A percentile compares a stretch with the other conserved stretches of the same genome.
phyloP scores from a whole-genome alignment of 2,329 filamentous ascomycete genomes.

The Magnaporthiopsis incrustans region DNA sequence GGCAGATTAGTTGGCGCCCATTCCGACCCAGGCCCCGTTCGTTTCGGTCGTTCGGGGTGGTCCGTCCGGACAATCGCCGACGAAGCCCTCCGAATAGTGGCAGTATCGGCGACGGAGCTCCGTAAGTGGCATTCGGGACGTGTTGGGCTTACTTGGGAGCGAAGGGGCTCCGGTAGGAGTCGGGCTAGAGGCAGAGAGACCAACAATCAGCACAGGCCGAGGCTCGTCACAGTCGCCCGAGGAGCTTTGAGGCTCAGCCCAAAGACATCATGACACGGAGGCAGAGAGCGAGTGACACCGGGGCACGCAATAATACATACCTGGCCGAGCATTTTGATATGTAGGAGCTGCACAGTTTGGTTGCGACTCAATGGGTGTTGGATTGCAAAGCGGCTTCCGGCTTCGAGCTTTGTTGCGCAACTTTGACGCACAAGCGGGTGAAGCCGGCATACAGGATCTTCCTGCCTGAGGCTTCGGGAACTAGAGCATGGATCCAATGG shows the following conservation, averaged over 20 bases:
- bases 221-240: not conserved
- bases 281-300: not conserved
- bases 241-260: not conserved
- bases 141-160: conserved; percentile 48
- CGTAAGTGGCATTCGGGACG: not conserved
- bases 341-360: conserved; percentile 4
- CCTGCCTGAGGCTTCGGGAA: not conserved
- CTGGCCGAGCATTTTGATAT: conserved; percentile 20
- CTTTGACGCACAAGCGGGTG: conserved; percentile 1
- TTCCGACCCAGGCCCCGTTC: not conserved
- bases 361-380: conserved; percentile 10
- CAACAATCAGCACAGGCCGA: not conserved
- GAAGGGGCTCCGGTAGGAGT: conserved; percentile 1
- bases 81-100: not conserved
- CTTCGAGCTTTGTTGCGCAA: conserved; percentile 1
- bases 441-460: conserved; percentile 7
- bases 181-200: not conserved
- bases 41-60: not conserved
- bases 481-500: too few species aligned
- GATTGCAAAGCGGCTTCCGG: not conserved
- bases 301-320: conserved; percentile 16
- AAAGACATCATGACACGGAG: not conserved
- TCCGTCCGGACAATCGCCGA: not conserved
- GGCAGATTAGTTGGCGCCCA: not conserved
- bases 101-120: not conserved